These are phyloP conservation scores for Gloeopeniophorella convolvens DNA, from an alignment of 768 basidiomycete genomes.

Conservation along the genomic window DNA sequence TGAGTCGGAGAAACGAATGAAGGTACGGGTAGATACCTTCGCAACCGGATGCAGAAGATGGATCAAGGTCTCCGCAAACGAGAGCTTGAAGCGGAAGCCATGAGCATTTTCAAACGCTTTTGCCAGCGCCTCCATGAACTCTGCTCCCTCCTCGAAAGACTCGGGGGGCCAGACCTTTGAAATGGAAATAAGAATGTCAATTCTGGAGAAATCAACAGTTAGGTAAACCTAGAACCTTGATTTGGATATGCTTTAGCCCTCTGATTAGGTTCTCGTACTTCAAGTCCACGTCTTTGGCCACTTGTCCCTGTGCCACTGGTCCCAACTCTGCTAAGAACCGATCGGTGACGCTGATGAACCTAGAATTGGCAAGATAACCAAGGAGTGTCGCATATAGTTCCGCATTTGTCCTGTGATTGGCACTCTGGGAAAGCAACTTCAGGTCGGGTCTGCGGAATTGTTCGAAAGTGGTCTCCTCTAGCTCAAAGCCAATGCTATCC, in stretches of 20 bases:
- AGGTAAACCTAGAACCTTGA: slow-evolving; percentile 50
- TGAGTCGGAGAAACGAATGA: not conserved
- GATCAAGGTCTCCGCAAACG: slow-evolving; percentile 78
- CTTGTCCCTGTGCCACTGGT: slow-evolving; percentile 67
- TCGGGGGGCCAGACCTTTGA: slow-evolving; percentile 89
- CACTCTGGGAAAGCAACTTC: slow-evolving; percentile 56
- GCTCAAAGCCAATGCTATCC: slow-evolving; percentile 65
- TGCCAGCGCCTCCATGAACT: slow-evolving; percentile 80
- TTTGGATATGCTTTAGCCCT: slow-evolving; percentile 73
- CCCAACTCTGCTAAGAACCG: slow-evolving; percentile 76
- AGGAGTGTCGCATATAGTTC: slow-evolving; percentile 81
- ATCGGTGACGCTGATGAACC: slow-evolving; percentile 91
- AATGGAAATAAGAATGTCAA: slow-evolving; percentile 1
- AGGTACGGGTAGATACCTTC: slow-evolving; percentile 45
- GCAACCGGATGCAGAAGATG: slow-evolving; percentile 80
- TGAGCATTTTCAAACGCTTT: slow-evolving; percentile 81
- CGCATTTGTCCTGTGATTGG: slow-evolving; percentile 74
- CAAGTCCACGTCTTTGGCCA: slow-evolving; percentile 73
- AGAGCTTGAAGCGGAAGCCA: slow-evolving; percentile 72
- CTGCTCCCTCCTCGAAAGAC: slow-evolving; percentile 87
- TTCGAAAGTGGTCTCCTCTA: slow-evolving; percentile 88
- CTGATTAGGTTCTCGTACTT: slow-evolving; percentile 81
- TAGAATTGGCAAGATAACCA: slow-evolving; percentile 75
- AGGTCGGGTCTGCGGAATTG: slow-evolving; percentile 70
- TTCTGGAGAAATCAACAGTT: not conserved